phyloP scores from a whole-genome alignment of 73 alveolate species.

The Paramecium pentaurelia region DNA sequence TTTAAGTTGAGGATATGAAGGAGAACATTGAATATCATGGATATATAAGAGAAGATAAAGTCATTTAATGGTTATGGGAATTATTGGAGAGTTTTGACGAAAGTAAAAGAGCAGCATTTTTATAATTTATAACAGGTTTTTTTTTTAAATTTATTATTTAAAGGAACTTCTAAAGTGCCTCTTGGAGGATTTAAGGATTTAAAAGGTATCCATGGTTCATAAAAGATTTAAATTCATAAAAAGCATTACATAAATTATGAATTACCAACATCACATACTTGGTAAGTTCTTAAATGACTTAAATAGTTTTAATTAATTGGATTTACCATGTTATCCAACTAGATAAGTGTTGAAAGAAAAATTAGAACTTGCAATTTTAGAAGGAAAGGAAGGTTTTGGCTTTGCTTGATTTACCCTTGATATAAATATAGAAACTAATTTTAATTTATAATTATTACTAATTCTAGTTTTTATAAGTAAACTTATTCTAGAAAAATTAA shows the following conservation, averaged over 20 bases:
- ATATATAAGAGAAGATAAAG: conserved; percentile 82
- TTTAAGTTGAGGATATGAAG: conserved; percentile 91
- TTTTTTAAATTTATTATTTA: background rate
- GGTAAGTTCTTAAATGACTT: conserved; percentile 49
- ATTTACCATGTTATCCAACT: conserved; percentile 96
- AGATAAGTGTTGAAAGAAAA: conserved; percentile 88
- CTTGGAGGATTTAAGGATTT: conserved; percentile 96
- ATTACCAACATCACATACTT: conserved; percentile 95
- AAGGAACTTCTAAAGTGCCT: conserved; percentile 97
- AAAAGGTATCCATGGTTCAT: conserved; percentile 61
- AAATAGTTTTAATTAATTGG: conserved; percentile 73
- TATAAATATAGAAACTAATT: background rate
- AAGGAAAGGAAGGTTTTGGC: conserved; percentile 83
- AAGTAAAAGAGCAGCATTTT: conserved; percentile 90
- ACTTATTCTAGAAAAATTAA: background rate
- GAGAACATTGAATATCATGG: conserved; percentile 94
- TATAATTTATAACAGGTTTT: conserved; percentile 86
- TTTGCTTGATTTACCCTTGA: conserved; percentile 64
- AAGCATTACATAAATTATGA: conserved; percentile 69
- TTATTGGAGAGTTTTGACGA: conserved; percentile 85
- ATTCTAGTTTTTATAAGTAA: background rate
- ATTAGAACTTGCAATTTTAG: conserved; percentile 66
- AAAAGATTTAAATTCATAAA: conserved; percentile 61
- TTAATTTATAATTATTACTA: background rate
- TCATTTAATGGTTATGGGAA: conserved; percentile 95